Conservation (phyloP, 2,329 filamentous ascomycete genomes). For the Elsinoe batatas region DNA sequence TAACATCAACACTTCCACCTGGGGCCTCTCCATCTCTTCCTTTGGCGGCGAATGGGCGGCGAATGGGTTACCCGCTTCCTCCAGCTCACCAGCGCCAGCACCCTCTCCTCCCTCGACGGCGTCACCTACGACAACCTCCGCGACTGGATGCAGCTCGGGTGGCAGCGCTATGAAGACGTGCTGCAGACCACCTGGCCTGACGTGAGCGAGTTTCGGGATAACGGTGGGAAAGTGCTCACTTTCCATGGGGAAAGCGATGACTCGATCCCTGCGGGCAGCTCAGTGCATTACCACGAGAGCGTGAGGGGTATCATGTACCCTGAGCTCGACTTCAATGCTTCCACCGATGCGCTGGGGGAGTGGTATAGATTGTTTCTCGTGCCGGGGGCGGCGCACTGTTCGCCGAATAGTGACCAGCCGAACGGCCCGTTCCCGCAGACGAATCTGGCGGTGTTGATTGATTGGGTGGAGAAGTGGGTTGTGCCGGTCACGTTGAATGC, state of each 20-base stretch:
- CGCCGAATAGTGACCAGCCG: slow-evolving; percentile 30
- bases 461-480: slow-evolving; percentile 44
- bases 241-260: slow-evolving; percentile 50
- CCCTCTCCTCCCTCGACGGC: slow-evolving; percentile 35
- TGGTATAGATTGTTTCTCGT: slow-evolving; percentile 49
- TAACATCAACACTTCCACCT: slow-evolving; percentile 25
- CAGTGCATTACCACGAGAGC: slow-evolving; percentile 46
- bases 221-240: slow-evolving; percentile 48
- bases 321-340: slow-evolving; percentile 29
- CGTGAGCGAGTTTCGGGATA: slow-evolving; percentile 39
- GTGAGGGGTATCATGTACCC: slow-evolving; percentile 44
- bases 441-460: slow-evolving; percentile 39
- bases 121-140: slow-evolving; percentile 49
- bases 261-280: slow-evolving; percentile 44
- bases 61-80: slow-evolving; percentile 38
- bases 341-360: slow-evolving; percentile 35
- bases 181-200: slow-evolving; percentile 48
- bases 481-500: slow-evolving; percentile 37
- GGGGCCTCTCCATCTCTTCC: slow-evolving; percentile 25
- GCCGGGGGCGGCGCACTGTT: slow-evolving; percentile 46
- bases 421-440: slow-evolving; percentile 35
- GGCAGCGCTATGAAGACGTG: slow-evolving; percentile 40
- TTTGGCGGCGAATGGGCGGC: slow-evolving; percentile 34
- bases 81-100: slow-evolving; percentile 31
- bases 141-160: slow-evolving; percentile 44